A percentile compares a stretch with the other conserved stretches of the same genome.
phyloP scores from a whole-genome alignment of 345 rosid genomes.

The Eucalyptus decipiens region DNA sequence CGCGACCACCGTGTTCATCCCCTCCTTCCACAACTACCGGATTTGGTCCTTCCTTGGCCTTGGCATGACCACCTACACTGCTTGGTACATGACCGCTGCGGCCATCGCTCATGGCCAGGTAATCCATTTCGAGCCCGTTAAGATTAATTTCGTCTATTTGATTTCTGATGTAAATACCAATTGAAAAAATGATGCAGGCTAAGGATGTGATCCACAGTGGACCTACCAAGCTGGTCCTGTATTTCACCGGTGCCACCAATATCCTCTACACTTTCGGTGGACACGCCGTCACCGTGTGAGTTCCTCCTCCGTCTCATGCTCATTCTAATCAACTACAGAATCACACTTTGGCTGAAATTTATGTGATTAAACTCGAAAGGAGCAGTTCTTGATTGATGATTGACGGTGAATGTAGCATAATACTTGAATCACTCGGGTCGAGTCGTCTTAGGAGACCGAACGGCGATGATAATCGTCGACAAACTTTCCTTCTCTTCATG shows the following conservation, averaged over 20 bases:
- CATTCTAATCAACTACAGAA: neutral
- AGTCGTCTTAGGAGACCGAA: neutral
- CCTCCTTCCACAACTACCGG: conserved; percentile 79
- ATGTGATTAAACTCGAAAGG: neutral
- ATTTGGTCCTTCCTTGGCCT: conserved; percentile 85
- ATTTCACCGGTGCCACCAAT: conserved; percentile 89
- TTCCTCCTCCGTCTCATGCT: neutral
- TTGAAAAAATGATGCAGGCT: conserved; percentile 8
- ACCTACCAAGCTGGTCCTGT: conserved; percentile 48
- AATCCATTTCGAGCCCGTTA: neutral
- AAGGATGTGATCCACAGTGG: conserved; percentile 59
- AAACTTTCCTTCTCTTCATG: neutral
- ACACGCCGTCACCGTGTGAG: conserved; percentile 84
- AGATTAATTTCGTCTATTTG: neutral
- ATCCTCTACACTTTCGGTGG: conserved; percentile 87
- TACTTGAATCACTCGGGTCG: neutral
- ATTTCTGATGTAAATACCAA: neutral
- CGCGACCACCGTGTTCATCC: conserved; percentile 70
- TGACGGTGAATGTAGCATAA: neutral
- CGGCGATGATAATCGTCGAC: neutral
- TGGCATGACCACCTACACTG: conserved; percentile 81
- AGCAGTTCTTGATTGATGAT: neutral
- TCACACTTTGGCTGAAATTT: neutral
- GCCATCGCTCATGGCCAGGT: conserved; percentile 67
- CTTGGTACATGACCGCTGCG: conserved; percentile 75